Conservation (phyloP, 2,329 filamentous ascomycete genomes). For the Fusarium xylarioides region DNA sequence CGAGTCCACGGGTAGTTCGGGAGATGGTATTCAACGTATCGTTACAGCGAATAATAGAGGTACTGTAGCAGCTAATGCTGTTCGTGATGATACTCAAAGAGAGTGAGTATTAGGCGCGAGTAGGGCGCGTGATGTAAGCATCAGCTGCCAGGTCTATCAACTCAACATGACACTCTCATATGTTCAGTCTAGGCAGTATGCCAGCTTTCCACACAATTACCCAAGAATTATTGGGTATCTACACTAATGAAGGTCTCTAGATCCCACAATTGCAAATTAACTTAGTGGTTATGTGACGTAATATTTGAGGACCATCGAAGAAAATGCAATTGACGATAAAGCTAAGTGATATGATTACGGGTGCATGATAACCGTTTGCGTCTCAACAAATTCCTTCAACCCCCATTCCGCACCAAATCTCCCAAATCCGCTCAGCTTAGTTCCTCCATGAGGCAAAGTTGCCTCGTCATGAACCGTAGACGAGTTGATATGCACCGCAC, state of each 20-base stretch:
- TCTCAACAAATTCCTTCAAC: neutral
- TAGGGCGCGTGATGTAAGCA: too few species aligned
- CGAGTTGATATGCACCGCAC: neutral
- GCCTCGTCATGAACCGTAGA: neutral
- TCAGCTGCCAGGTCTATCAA: neutral
- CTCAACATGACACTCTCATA: neutral
- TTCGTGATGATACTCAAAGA: neutral
- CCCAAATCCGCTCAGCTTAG: neutral
- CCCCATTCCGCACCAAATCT: neutral
- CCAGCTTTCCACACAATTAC: neutral
- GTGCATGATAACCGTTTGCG: neutral
- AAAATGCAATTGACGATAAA: too few species aligned
- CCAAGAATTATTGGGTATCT: neutral
- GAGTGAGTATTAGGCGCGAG: fast-evolving
- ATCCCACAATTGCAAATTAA: fast-evolving
- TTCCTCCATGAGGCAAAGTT: neutral
- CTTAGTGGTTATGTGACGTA: fast-evolving
- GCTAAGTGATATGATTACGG: neutral
- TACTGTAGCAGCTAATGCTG: neutral
- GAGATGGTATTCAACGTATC: fast-evolving
- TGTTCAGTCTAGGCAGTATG: neutral
- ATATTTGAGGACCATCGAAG: fast-evolving
- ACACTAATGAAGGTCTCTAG: too few species aligned
- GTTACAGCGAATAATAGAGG: fast-evolving
- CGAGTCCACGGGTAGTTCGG: neutral